A percentile compares a stretch with the other conserved stretches of the same genome.
Evolutionary conservation across 2,329 filamentous ascomycete species (phyloP).

Genomic region (Byssoonygena ceratinophila): DNA sequence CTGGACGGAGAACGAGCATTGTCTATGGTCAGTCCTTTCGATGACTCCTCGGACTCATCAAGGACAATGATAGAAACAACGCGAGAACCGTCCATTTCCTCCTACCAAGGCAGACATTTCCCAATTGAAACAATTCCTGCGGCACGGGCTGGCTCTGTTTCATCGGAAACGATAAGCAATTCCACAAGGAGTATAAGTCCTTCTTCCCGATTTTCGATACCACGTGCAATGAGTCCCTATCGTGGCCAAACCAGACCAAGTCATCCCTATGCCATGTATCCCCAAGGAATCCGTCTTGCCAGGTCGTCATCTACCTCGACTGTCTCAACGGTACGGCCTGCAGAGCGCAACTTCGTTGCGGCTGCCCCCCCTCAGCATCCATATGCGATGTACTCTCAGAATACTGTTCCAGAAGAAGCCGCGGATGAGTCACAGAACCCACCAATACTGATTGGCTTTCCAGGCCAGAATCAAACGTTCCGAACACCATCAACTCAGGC

Average conservation of each 20-base stretch:
- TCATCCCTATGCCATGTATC: conserved; percentile 76
- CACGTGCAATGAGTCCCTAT: conserved; percentile 52
- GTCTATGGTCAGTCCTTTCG: conserved; percentile 10
- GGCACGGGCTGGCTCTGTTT: conserved; percentile 17
- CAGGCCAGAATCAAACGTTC: conserved; percentile 55
- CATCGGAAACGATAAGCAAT: conserved; percentile 15
- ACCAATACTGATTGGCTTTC: conserved; percentile 60
- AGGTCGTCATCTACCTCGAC: conserved; percentile 59
- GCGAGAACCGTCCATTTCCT: conserved; percentile 25
- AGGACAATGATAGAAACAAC: conserved; percentile 23
- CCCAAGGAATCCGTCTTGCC: conserved; percentile 52
- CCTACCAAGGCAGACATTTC: conserved; percentile 17
- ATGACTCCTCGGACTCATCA: conserved; percentile 21
- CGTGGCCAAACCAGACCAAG: conserved; percentile 62
- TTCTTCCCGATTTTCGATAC: conserved; percentile 38
- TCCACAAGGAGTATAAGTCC: conserved; percentile 35
- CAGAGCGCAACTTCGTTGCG: conserved; percentile 50
- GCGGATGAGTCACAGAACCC: conserved; percentile 28
- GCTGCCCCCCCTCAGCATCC: conserved; percentile 65
- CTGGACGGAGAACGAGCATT: not conserved
- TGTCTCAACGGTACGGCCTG: conserved; percentile 53
- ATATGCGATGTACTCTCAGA: conserved; percentile 78
- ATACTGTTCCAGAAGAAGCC: conserved; percentile 52
- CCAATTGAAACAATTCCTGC: conserved; percentile 17
- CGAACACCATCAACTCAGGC: conserved; percentile 54